Percentiles rank a stretch among this genome's conserved stretches.
Conservation (phyloP, 2,329 filamentous ascomycete species). For the Diplodia seriata region DNA sequence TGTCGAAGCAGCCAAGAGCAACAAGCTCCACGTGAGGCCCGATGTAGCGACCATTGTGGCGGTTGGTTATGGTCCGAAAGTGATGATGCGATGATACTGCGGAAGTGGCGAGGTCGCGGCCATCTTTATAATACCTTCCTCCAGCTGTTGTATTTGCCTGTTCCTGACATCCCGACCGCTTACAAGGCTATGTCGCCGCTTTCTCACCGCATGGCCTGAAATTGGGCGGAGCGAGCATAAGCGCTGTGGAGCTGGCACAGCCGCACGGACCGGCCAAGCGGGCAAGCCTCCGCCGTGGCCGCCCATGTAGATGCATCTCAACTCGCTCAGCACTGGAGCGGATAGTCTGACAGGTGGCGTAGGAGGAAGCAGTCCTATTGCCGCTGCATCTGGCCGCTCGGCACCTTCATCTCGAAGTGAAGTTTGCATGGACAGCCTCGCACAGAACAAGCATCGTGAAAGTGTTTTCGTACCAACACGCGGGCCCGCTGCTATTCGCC, state of each 20-base stretch:
- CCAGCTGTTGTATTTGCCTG: neutral
- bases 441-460: neutral
- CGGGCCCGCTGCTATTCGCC: neutral
- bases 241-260: neutral
- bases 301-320: neutral
- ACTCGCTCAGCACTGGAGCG: too few species aligned
- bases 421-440: neutral
- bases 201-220: constrained; percentile 4
- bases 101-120: neutral
- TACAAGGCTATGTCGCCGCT: neutral
- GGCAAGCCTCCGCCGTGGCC: neutral
- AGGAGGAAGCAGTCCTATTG: neutral
- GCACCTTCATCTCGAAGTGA: neutral
- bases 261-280: neutral
- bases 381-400: neutral
- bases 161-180: neutral
- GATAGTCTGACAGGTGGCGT: too few species aligned
- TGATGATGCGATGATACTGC: neutral
- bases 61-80: neutral
- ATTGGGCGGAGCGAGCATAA: constrained; percentile 4
- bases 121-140: neutral
- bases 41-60: neutral
- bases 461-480: neutral
- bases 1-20: neutral
- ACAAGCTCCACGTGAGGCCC: neutral